Conservation (phyloP, 352 stramenopile genomes). For the Discostella stelligera region DNA sequence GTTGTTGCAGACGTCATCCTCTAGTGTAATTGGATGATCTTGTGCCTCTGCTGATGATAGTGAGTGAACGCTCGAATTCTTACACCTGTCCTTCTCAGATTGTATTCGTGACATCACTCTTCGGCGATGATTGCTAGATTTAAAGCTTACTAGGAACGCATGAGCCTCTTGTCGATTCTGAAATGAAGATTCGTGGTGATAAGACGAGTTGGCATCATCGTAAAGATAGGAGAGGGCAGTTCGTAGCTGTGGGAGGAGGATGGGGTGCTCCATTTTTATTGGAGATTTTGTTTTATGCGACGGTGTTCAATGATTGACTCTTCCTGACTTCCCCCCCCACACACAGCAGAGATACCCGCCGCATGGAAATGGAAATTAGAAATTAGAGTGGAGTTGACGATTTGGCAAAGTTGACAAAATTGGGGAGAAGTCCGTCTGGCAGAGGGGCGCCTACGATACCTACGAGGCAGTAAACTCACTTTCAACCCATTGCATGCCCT, state of each 20-base stretch:
- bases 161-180: slow-evolving; percentile 53
- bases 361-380: no score
- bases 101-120: slow-evolving; percentile 52
- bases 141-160: slow-evolving; percentile 62
- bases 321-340: no score
- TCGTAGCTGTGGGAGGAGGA: slow-evolving; percentile 39
- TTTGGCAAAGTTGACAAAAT: no score
- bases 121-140: slow-evolving; percentile 63
- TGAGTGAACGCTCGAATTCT: neutral
- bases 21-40: neutral
- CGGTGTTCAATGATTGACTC: no score
- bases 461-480: no score
- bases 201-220: neutral
- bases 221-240: slow-evolving; percentile 39
- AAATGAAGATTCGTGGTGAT: neutral
- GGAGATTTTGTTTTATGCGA: no score
- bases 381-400: no score
- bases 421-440: no score
- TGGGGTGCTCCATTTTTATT: slow-evolving; percentile 1
- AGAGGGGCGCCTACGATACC: no score
- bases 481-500: no score
- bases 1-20: slow-evolving; percentile 8
- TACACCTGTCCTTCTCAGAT: slow-evolving; percentile 36
- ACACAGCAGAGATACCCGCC: no score
- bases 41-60: neutral